phyloP scores from a whole-genome alignment of 179 eudicot species.

The Vitellaria paradoxa region DNA sequence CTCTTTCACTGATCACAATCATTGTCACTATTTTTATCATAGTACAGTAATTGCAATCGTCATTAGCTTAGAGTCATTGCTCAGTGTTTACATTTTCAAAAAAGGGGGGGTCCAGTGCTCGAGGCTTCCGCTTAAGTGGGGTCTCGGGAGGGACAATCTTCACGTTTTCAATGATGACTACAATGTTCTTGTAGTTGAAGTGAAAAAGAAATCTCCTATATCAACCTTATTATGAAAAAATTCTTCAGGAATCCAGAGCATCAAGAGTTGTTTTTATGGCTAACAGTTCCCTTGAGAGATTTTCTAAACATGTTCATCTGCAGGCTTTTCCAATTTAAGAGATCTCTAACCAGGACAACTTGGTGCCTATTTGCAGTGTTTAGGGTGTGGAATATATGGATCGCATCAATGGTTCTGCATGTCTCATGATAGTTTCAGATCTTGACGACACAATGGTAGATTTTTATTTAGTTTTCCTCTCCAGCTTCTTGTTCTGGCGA shows the following conservation, averaged over 20 bases:
- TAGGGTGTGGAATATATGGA: conserved; percentile 15
- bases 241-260: not conserved
- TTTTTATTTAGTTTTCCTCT: not conserved
- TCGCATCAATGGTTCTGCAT: conserved; percentile 22
- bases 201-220: not conserved
- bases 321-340: not conserved
- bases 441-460: conserved; percentile 37
- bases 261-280: too few species aligned
- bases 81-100: not conserved
- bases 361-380: conserved; percentile 14
- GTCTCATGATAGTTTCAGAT: conserved; percentile 35
- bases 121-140: too few species aligned
- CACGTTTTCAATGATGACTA: not conserved
- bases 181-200: not conserved
- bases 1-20: not conserved
- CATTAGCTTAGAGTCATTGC: not conserved
- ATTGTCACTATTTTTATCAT: not conserved
- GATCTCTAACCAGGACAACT: not conserved
- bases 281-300: not conserved
- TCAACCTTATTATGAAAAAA: not conserved
- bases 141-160: too few species aligned
- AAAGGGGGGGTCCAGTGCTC: too few species aligned
- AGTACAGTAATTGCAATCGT: too few species aligned
- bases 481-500: not conserved
- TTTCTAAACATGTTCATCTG: not conserved